phyloP scores from a whole-genome alignment of 2,329 filamentous ascomycete genomes.

The Diplodia corticola region DNA sequence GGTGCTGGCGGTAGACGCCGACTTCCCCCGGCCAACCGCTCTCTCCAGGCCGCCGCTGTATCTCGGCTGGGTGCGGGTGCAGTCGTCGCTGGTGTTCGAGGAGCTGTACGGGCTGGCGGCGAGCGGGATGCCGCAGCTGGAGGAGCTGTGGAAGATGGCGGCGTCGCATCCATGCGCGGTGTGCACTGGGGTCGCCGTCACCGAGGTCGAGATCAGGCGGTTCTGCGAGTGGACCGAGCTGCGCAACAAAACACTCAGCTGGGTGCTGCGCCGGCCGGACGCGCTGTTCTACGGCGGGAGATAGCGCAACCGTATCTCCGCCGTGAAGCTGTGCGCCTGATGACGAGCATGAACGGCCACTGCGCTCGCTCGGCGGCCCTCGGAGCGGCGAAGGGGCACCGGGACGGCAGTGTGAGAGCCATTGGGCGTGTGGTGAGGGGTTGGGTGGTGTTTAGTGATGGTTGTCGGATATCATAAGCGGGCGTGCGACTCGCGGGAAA shows the following conservation, averaged over 20 bases:
- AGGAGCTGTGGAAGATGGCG: slow-evolving; percentile 5
- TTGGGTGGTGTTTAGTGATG: background rate
- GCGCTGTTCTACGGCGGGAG: slow-evolving; percentile 8
- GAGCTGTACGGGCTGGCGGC: background rate
- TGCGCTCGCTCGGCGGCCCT: background rate
- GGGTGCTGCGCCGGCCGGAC: slow-evolving; percentile 17
- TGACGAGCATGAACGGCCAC: background rate
- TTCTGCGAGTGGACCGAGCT: background rate
- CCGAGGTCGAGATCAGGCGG: slow-evolving; percentile 13
- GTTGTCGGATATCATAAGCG: background rate
- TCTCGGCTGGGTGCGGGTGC: background rate
- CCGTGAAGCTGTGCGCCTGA: too few relatives aligned
- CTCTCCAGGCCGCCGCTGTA: background rate
- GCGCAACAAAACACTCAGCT: background rate
- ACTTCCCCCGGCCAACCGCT: background rate
- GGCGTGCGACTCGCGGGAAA: slow-evolving; percentile 1
- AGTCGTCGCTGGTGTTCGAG: slow-evolving; percentile 9
- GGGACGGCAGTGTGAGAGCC: background rate
- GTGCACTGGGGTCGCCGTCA: background rate
- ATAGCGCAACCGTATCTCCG: background rate
- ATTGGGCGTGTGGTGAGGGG: background rate
- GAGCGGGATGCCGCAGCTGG: background rate
- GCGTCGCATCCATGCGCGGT: slow-evolving; percentile 17
- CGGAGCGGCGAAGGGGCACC: background rate
- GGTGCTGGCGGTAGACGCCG: background rate